These are phyloP conservation scores for Agaricus sinodeliciosus DNA, from an alignment of 768 basidiomycete genomes.

Conservation along the genomic window DNA sequence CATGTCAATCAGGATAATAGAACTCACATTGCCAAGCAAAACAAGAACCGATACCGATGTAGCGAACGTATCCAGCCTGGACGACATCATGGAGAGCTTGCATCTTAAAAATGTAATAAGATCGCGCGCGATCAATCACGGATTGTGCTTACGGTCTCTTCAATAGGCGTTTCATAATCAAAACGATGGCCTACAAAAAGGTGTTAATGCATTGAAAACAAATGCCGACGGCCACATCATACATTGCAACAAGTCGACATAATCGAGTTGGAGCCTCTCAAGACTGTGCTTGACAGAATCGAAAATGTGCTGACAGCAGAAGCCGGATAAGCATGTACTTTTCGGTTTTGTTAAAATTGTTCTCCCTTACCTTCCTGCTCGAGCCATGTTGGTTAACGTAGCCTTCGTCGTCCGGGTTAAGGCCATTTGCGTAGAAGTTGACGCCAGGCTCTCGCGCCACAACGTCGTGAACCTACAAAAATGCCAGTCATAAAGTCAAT, in stretches of 20 bases:
- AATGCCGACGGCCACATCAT: constrained; percentile 9
- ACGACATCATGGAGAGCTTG: constrained; percentile 67
- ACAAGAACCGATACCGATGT: constrained; percentile 54
- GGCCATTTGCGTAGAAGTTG: constrained; percentile 7
- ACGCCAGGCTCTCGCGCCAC: constrained; percentile 21
- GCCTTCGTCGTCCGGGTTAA: constrained; percentile 31
- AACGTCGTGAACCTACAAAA: constrained; percentile 31
- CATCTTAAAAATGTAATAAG: constrained; percentile 34
- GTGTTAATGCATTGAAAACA: not conserved
- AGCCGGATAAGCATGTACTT: not conserved
- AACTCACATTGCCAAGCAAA: constrained; percentile 47
- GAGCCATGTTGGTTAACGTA: constrained; percentile 50
- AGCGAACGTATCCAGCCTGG: constrained; percentile 54
- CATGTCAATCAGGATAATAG: not conserved
- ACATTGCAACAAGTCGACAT: constrained; percentile 74
- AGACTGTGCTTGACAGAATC: constrained; percentile 56
- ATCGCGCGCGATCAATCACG: not conserved
- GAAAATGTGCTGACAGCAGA: constrained; percentile 51
- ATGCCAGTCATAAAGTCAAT: not conserved
- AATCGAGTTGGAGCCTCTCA: constrained; percentile 65
- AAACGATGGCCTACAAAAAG: constrained; percentile 41
- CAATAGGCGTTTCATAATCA: constrained; percentile 51
- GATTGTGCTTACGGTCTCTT: constrained; percentile 35
- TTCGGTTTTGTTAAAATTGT: not conserved
- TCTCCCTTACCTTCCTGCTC: constrained; percentile 23